A percentile compares a stretch with the other conserved stretches of the same genome.
Conservation (phyloP, 441 rosid genomes). For the Croton setiger region DNA sequence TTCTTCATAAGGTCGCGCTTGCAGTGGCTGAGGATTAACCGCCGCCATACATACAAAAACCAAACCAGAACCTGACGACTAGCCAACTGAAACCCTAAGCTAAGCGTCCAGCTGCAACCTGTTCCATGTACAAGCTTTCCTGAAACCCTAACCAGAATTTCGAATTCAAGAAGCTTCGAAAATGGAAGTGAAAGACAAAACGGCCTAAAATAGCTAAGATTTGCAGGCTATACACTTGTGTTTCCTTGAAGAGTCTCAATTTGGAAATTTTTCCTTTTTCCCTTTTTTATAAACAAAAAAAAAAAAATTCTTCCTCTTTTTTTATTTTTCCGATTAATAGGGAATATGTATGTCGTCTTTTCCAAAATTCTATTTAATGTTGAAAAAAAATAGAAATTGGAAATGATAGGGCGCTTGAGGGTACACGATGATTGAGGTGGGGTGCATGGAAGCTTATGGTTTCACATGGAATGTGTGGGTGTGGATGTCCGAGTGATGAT, state of each 20-base stretch:
- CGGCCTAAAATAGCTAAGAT: conserved; percentile 31
- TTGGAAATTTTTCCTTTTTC: conserved; percentile 20
- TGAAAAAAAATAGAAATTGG: neutral
- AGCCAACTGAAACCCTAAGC: conserved; percentile 14
- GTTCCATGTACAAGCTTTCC: conserved; percentile 20
- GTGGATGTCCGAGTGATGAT: neutral
- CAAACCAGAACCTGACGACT: conserved; percentile 3
- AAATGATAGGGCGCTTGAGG: neutral
- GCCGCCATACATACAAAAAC: conserved; percentile 40
- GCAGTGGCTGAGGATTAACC: conserved; percentile 56
- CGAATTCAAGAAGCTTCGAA: conserved; percentile 20
- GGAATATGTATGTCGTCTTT: conserved; percentile 18
- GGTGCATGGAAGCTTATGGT: conserved; percentile 10
- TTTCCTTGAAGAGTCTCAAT: conserved; percentile 33
- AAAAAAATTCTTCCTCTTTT: no score
- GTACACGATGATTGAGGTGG: neutral
- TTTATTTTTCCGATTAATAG: neutral
- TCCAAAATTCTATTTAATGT: neutral
- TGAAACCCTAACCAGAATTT: neutral
- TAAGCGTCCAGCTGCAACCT: conserved; percentile 15
- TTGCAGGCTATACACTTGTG: conserved; percentile 32
- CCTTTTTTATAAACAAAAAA: no score
- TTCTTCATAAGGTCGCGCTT: conserved; percentile 41
- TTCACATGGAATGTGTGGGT: conserved; percentile 9
- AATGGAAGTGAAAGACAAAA: conserved; percentile 19